Conservation (phyloP, 805 yeast species). For the Candida montana region DNA sequence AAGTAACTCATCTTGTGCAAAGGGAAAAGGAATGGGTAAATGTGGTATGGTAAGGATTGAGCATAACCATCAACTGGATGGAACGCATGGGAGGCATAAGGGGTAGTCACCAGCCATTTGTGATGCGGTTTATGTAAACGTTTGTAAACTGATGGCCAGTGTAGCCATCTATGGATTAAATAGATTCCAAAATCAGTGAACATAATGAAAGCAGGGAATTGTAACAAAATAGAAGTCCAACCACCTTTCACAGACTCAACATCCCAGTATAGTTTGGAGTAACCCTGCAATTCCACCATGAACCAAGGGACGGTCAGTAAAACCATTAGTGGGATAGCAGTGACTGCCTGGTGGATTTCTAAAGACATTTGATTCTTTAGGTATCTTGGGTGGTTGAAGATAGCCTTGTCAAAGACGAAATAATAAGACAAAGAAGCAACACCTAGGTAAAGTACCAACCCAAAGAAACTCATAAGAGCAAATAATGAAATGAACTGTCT, state of each 20-base stretch:
- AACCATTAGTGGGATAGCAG: constrained; percentile 90
- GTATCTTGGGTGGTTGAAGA: constrained; percentile 93
- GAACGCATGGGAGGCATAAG: constrained; percentile 97
- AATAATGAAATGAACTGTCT: constrained; percentile 70
- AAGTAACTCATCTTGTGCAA: constrained; percentile 83
- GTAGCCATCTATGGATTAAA: constrained; percentile 86
- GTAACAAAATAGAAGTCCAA: constrained; percentile 56
- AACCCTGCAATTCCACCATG: constrained; percentile 75
- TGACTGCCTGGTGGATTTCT: constrained; percentile 73
- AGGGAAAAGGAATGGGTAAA: constrained; percentile 89
- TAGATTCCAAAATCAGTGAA: constrained; percentile 94
- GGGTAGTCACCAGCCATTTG: constrained; percentile 98
- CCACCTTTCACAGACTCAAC: constrained; percentile 62
- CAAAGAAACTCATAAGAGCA: constrained; percentile 70
- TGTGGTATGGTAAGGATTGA: constrained; percentile 90
- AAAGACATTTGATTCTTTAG: constrained; percentile 86
- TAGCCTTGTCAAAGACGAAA: constrained; percentile 78
- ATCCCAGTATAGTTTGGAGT: constrained; percentile 69
- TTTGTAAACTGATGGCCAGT: constrained; percentile 88
- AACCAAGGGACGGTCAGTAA: constrained; percentile 87
- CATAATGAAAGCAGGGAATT: constrained; percentile 74
- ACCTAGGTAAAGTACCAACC: constrained; percentile 73
- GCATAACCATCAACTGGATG: constrained; percentile 95
- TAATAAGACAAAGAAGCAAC: constrained; percentile 75
- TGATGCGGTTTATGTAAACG: constrained; percentile 93